Evolutionary conservation across 257 asterid species (phyloP).

Genomic region (Rhazya stricta): DNA sequence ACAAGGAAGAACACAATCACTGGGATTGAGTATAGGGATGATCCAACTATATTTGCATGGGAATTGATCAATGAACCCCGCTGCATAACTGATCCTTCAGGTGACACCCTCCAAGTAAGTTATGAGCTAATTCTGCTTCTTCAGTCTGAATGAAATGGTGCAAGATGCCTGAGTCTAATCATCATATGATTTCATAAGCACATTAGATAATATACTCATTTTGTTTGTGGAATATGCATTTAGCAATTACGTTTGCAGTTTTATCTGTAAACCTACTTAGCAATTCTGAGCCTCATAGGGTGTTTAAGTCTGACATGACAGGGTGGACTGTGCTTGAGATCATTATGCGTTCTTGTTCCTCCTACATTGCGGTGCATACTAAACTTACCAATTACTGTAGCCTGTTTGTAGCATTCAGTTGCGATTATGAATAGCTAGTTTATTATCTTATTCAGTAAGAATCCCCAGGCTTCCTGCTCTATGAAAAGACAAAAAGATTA

Average conservation of each 20-base stretch:
- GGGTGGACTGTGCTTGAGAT: background rate
- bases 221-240: background rate
- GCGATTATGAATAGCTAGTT: background rate
- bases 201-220: background rate
- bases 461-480: background rate
- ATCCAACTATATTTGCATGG: conserved; percentile 94
- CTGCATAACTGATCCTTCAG: conserved; percentile 81
- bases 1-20: conserved; percentile 84
- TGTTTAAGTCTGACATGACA: background rate
- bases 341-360: background rate
- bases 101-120: conserved; percentile 92
- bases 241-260: background rate
- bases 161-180: background rate
- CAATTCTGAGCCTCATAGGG: background rate
- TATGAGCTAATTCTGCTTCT: conserved; percentile 7
- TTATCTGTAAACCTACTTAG: background rate
- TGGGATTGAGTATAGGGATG: conserved; percentile 79
- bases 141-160: background rate
- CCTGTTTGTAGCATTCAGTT: background rate
- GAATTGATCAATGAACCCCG: conserved; percentile 97
- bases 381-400: background rate
- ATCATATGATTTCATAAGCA: background rate
- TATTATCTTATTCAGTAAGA: background rate
- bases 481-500: background rate
- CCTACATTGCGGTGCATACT: too few species aligned